These are phyloP conservation scores for Kodamaea kaohsiungensis DNA, from an alignment of 805 yeast genomes.

Conservation along the genomic window DNA sequence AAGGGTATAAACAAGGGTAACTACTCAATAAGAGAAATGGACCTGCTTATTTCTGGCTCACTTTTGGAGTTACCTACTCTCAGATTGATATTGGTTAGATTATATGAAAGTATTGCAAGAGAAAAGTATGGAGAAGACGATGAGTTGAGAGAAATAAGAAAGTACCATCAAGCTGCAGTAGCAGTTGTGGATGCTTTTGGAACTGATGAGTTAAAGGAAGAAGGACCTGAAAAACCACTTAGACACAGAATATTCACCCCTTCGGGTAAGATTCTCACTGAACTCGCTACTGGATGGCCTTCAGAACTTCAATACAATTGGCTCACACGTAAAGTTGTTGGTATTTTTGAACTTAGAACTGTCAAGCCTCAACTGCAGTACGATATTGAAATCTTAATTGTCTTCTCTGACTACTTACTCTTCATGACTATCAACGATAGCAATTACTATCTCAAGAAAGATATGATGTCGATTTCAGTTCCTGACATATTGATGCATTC, in stretches of 20 bases:
- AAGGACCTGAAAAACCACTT: conserved; percentile 7
- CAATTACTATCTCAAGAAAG: conserved; percentile 29
- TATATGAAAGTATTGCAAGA: conserved; percentile 46
- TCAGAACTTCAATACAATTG: conserved; percentile 83
- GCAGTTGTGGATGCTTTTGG: conserved; percentile 84
- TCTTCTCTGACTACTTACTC: conserved; percentile 79
- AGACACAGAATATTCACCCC: conserved; percentile 78
- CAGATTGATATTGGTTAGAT: conserved; percentile 65
- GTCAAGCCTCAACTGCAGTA: conserved; percentile 20
- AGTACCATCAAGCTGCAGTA: conserved; percentile 53
- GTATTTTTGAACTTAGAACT: conserved; percentile 52
- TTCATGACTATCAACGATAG: conserved; percentile 57
- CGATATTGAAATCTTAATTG: conserved; percentile 55
- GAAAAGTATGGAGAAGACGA: conserved; percentile 18
- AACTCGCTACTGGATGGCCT: conserved; percentile 87
- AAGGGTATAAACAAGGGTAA: conserved; percentile 28
- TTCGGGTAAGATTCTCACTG: conserved; percentile 84
- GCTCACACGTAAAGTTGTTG: conserved; percentile 82
- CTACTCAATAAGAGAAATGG: conserved; percentile 33
- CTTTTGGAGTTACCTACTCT: conserved; percentile 66
- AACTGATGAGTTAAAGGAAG: conserved; percentile 33
- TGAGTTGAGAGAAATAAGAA: conserved; percentile 29
- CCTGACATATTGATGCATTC: conserved; percentile 90
- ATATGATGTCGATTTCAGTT: conserved; percentile 52
- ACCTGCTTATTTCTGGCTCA: conserved; percentile 60